Evolutionary conservation across 2,329 filamentous ascomycete species (phyloP).

Genomic region (Diplodia mutila): DNA sequence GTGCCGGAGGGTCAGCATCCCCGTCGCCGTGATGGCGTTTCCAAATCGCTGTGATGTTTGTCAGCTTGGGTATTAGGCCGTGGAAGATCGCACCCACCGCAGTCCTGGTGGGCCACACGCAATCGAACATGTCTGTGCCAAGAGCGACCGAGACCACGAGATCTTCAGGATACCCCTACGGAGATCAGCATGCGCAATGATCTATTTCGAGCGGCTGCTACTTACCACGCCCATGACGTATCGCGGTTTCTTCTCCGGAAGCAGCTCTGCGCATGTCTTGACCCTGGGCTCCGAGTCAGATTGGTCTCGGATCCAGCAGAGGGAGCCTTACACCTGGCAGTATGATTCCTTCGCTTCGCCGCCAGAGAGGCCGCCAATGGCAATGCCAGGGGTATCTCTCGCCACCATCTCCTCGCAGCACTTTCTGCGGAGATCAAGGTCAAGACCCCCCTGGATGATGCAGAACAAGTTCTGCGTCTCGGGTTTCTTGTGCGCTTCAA

Average conservation of each 20-base stretch:
- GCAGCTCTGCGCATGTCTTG: slow-evolving; percentile 76
- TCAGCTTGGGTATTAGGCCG: background rate
- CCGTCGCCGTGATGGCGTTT: slow-evolving; percentile 82
- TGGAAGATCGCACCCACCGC: slow-evolving; percentile 58
- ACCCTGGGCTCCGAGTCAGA: slow-evolving; percentile 51
- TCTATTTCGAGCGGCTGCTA: background rate
- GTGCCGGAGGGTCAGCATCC: slow-evolving; percentile 83
- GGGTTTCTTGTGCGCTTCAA: slow-evolving; percentile 83
- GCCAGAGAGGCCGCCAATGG: slow-evolving; percentile 91
- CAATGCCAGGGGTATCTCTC: slow-evolving; percentile 91
- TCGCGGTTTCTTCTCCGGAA: slow-evolving; percentile 90
- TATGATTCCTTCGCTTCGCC: slow-evolving; percentile 94
- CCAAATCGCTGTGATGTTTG: slow-evolving; percentile 69
- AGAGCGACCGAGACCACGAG: slow-evolving; percentile 90
- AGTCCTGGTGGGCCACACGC: slow-evolving; percentile 96
- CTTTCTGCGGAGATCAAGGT: slow-evolving; percentile 80
- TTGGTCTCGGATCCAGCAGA: slow-evolving; percentile 35
- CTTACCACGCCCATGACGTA: slow-evolving; percentile 91
- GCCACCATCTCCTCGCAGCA: slow-evolving; percentile 88
- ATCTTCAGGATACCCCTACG: slow-evolving; percentile 81
- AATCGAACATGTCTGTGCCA: slow-evolving; percentile 99
- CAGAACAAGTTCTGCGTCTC: slow-evolving; percentile 92
- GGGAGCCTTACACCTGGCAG: slow-evolving; percentile 68
- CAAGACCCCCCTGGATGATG: slow-evolving; percentile 95
- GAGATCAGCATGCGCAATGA: slow-evolving; percentile 8